Conservation (phyloP, 1,284 basidiomycete genomes). For the Papiliotrema nemorosa region DNA sequence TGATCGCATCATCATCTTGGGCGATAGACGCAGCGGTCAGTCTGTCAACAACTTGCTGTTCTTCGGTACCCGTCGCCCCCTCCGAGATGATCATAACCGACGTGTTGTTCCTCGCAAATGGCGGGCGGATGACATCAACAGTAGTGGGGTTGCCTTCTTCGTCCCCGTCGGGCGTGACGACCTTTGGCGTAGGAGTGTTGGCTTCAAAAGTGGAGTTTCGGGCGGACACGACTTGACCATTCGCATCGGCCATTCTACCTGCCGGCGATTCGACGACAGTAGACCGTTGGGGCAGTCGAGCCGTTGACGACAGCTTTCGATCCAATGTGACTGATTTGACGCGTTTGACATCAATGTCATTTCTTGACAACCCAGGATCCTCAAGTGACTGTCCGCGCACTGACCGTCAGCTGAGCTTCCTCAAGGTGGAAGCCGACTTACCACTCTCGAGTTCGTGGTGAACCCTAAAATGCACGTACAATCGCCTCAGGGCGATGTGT, state of each 20-base stretch:
- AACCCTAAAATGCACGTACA: slow-evolving; percentile 87
- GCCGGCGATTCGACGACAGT: slow-evolving; percentile 95
- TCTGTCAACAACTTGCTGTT: slow-evolving; percentile 20
- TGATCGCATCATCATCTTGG: slow-evolving; percentile 72
- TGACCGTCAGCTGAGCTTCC: slow-evolving; percentile 14
- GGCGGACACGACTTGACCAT: slow-evolving; percentile 50
- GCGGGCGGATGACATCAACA: slow-evolving; percentile 61
- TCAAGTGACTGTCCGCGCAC: slow-evolving; percentile 26
- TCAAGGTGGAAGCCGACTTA: slow-evolving; percentile 14
- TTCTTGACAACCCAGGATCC: slow-evolving; percentile 18
- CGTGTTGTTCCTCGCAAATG: slow-evolving; percentile 75
- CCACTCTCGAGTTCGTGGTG: slow-evolving; percentile 74
- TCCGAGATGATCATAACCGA: slow-evolving; percentile 88
- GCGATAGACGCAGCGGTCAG: slow-evolving; percentile 15
- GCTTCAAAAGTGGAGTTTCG: slow-evolving; percentile 7
- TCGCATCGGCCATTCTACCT: slow-evolving; percentile 74
- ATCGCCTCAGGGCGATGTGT: slow-evolving; percentile 87
- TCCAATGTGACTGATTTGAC: slow-evolving; percentile 90
- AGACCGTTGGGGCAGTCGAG: slow-evolving; percentile 85
- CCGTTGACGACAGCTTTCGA: slow-evolving; percentile 83
- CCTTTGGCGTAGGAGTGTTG: neutral
- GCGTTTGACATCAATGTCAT: slow-evolving; percentile 77
- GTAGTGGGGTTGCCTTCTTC: slow-evolving; percentile 19
- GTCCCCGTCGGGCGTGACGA: slow-evolving; percentile 5
- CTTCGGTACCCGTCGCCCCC: slow-evolving; percentile 44